phyloP scores from a whole-genome alignment of 148 eudicot species.

The Polygonum maritimum region DNA sequence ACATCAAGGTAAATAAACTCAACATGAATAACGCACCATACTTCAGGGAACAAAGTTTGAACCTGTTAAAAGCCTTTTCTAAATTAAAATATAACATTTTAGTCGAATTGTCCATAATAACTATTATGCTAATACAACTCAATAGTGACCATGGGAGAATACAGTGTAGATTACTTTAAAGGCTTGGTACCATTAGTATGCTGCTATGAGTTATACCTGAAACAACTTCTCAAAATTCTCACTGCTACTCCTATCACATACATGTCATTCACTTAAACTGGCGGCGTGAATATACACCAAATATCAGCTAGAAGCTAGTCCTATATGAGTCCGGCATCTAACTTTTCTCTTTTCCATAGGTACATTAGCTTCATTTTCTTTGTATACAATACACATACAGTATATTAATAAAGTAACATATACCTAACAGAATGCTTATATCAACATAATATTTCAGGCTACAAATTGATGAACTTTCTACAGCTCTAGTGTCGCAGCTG shows the following conservation, averaged over 20 bases:
- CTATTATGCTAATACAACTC: background rate
- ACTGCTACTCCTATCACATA: background rate
- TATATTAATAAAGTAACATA: background rate
- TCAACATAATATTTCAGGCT: background rate
- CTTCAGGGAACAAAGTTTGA: constrained; percentile 1
- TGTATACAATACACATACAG: background rate
- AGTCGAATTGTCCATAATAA: background rate
- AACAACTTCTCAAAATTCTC: background rate
- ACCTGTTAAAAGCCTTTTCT: background rate
- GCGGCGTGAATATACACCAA: background rate
- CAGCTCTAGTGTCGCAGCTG: background rate
- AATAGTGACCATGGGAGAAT: background rate
- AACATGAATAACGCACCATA: background rate
- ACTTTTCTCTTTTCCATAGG: background rate
- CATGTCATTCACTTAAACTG: background rate
- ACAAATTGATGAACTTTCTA: background rate
- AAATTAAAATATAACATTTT: background rate
- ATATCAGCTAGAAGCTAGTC: background rate
- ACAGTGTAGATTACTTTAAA: background rate
- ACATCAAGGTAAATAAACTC: background rate
- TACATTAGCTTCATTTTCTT: background rate
- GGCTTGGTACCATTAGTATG: background rate
- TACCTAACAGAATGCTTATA: background rate
- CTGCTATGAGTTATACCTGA: background rate
- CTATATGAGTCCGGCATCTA: background rate